Evolutionary conservation across 768 basidiomycete genomes (phyloP).

Genomic region (Russula earlei): DNA sequence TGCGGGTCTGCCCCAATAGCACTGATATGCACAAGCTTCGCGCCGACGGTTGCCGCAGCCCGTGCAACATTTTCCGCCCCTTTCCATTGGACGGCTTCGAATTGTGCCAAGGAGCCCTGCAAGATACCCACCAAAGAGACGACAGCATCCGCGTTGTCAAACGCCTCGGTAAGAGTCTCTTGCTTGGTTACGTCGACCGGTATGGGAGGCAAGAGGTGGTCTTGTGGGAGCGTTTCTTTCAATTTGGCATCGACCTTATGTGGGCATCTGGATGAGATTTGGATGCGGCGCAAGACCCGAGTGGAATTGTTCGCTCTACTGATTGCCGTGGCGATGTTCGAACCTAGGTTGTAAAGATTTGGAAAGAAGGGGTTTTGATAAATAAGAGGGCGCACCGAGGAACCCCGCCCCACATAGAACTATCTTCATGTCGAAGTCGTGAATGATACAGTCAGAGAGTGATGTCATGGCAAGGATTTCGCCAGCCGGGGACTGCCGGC

Average conservation of each 20-base stretch:
- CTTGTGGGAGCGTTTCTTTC: conserved; percentile 22
- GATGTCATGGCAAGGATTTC: no score
- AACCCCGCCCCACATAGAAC: conserved; percentile 42
- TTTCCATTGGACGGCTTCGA: conserved; percentile 51
- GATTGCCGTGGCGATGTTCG: conserved; percentile 48
- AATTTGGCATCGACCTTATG: conserved; percentile 31
- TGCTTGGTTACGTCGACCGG: conserved; percentile 48
- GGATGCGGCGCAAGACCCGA: conserved; percentile 35
- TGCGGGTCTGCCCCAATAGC: conserved; percentile 62
- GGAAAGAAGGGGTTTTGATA: background rate
- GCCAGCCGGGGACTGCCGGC: no score
- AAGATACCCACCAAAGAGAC: conserved; percentile 66
- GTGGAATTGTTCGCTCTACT: conserved; percentile 24
- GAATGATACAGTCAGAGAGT: no score
- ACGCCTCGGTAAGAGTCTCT: conserved; percentile 36
- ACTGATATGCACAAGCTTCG: conserved; percentile 56
- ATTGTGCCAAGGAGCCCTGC: conserved; percentile 44
- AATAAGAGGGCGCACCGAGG: conserved; percentile 37
- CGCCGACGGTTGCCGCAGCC: conserved; percentile 41
- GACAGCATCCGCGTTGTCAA: conserved; percentile 47
- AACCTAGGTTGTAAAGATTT: conserved; percentile 31
- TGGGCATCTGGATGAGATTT: conserved; percentile 55
- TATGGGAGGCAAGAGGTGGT: conserved; percentile 35
- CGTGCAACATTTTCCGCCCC: conserved; percentile 60
- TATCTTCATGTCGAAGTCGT: no score